Percentiles rank a stretch among this genome's conserved stretches.
These are phyloP conservation scores for Carex kokanica DNA, from an alignment of 176 grass and related monocot genomes.

Conservation along the genomic window DNA sequence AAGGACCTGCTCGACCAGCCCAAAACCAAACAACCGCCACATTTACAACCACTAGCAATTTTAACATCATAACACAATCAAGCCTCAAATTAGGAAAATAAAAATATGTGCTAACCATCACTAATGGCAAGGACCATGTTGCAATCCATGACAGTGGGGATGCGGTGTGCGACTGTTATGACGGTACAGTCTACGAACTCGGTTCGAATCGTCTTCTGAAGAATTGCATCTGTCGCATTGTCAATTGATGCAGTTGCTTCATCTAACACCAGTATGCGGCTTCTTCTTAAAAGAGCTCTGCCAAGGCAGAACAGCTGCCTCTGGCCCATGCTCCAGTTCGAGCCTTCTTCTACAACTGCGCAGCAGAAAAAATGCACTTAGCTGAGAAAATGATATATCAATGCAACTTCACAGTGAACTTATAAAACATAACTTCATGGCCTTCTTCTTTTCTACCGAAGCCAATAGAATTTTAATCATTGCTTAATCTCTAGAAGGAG, in stretches of 20 bases:
- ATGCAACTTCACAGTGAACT: background rate
- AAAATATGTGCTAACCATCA: constrained; percentile 43
- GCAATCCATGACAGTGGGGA: constrained; percentile 86
- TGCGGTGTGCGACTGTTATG: constrained; percentile 81
- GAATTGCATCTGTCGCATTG: constrained; percentile 81
- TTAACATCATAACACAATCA: background rate
- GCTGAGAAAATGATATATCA: background rate
- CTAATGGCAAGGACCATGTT: constrained; percentile 77
- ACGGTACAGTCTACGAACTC: constrained; percentile 79
- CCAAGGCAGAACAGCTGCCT: constrained; percentile 91
- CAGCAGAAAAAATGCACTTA: background rate
- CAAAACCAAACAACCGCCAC: background rate
- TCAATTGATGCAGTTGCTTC: constrained; percentile 89
- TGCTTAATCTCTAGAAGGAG: background rate
- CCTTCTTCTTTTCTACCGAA: background rate
- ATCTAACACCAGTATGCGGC: constrained; percentile 70
- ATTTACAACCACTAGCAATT: background rate
- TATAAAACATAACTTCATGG: background rate
- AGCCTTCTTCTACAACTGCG: constrained; percentile 78
- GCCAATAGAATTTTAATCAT: background rate
- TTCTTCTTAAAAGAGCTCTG: constrained; percentile 64
- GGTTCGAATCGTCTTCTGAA: constrained; percentile 77
- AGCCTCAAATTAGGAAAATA: background rate
- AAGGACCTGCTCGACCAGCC: background rate
- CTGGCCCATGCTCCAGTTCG: constrained; percentile 98